Base-by-base conservation (phyloP, 2,329 filamentous ascomycete species). In the Aspergillus tubingensis region DNA sequence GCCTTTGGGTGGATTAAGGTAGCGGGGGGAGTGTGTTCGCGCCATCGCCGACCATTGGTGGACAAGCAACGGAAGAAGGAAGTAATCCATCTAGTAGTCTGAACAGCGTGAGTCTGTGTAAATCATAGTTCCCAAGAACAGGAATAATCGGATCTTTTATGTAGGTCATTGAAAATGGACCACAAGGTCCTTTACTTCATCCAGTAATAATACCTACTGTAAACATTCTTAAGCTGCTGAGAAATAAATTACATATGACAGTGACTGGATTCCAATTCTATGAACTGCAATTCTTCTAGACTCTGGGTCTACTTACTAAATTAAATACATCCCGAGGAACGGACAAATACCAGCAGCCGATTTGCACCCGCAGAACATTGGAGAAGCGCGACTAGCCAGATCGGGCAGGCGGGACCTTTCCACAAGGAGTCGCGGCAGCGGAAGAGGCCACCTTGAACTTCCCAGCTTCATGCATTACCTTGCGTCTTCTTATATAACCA, bases 371-470 rank as follows among this genome's bases (percentile, higher is more conserved):
- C 53, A 54, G 61, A 66, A 62, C 57, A 63, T 62, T 62, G 58
- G 54, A 67, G 57, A 66, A 65, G 17, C 30, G 27, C 32, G 55
- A 55, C 66, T 62, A 65, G 62, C 64, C 54, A 49, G 19, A 67
- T 65, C 62, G 54, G 65, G 60, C 56, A 19, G 44, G 54, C 48
- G 56, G 54, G 48, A 59, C 54, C 51, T 57, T 57, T 61, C 62
- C 61, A 30, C 61, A 61, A 65, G 48, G 53, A 62, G 62, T 57
- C 62, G 58, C 49, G 61, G 64, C 65, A 59, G 64, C 63, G 61
- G 69, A 79, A 79, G 76, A 79, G 77, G 77, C 76, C 77, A 79
- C 76, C 76, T 79, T 76, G 74, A 76, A 70, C 69, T 74, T 74
- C 68, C 64, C 64, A 65, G 63, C 64, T 67, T 70, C 67, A 68